These are phyloP conservation scores for Cytospora piceicola DNA, from an alignment of 2,329 filamentous ascomycete species.

Conservation along the genomic window DNA sequence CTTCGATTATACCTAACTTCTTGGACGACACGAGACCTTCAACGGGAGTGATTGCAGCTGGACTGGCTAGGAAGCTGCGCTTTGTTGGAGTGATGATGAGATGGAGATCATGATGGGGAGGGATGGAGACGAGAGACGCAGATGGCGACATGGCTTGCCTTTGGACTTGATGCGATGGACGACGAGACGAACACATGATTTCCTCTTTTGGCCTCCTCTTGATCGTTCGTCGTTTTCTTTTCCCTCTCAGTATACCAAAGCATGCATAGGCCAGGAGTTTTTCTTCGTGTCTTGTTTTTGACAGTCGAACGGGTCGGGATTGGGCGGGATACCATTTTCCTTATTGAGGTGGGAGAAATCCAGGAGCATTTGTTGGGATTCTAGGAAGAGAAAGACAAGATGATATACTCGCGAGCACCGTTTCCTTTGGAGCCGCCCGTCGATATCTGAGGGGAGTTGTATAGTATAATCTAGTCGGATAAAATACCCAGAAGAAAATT, in stretches of 20 bases:
- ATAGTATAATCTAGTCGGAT: conserved; percentile 21
- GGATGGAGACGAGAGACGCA: conserved; percentile 13
- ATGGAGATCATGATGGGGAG: conserved; percentile 8
- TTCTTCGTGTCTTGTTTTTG: conserved; percentile 11
- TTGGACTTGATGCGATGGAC: conserved; percentile 23
- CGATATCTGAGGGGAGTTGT: conserved; percentile 8
- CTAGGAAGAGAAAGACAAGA: conserved; percentile 2
- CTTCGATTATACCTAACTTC: conserved; percentile 28
- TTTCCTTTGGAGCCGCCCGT: conserved; percentile 21
- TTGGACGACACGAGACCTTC: conserved; percentile 31
- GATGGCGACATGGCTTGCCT: conserved; percentile 18
- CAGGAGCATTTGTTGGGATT: conserved; percentile 12
- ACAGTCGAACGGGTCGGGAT: conserved; percentile 4
- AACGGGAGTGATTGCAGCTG: conserved; percentile 27
- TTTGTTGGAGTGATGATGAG: conserved; percentile 20
- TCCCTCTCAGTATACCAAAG: conserved; percentile 28
- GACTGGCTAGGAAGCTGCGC: conserved; percentile 27
- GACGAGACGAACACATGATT: conserved; percentile 19
- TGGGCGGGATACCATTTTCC: conserved; percentile 23
- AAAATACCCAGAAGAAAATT: conserved; percentile 21
- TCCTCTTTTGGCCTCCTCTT: conserved; percentile 12
- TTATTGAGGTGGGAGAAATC: conserved; percentile 2
- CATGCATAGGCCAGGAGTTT: conserved; percentile 30
- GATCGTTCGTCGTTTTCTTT: conserved; percentile 17
- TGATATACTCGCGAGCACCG: conserved; percentile 21